Base-by-base conservation (phyloP, 1,139 yeast species). In the Blastobotrys indianensis region DNA sequence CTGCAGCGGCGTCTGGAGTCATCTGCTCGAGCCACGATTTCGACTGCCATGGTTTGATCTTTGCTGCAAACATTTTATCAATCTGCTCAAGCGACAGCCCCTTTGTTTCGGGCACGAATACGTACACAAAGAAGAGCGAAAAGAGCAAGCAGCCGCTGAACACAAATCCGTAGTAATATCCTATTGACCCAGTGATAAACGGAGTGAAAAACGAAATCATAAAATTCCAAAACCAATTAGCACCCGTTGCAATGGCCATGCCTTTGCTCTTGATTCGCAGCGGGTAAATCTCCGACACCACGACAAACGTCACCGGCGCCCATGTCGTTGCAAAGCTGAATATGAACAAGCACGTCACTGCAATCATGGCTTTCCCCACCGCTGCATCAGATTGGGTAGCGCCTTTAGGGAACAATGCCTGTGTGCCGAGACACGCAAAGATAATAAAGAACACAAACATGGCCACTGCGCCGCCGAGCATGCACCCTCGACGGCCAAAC, bases 271-370 rank as follows among this genome's bases (percentile, higher is more conserved):
- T 77, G 54, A 85, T 80, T 57, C 90, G 79, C 52, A 84, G 72
- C 42, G 95, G 88, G 66, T 78, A 85, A 37, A 83, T 72, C 67
- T 86, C 95, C 36, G 92, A 82, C 45, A 82, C 77, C 54, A 85
- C 79, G 47, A 83, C 82, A 77, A 80, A 86, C 39, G 81, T 82
- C 60, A 82, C 77, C 58, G 94, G 92, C 52, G 90, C 94, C 94
- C 95, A 85, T 5, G 94, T 80, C 33, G 84, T 75, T 34, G 95
- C 92, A 63, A 85, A 86, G 72, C 77, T 80, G 76, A 83, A 82
- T 53, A 87, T 84, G 70, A 79, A 86, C 50, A 83, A 62, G 65
- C 92, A 83, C 29, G 88, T 79, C 57, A 86, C 76, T 58, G 83
- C 80, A 63, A 86, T 82, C 85, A 79, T 75, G 15, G 54, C 59